A percentile compares a stretch with the other conserved stretches of the same genome.
Conservation (phyloP, 495 filamentous ascomycete genomes). For the Aspergillus cristatus region DNA sequence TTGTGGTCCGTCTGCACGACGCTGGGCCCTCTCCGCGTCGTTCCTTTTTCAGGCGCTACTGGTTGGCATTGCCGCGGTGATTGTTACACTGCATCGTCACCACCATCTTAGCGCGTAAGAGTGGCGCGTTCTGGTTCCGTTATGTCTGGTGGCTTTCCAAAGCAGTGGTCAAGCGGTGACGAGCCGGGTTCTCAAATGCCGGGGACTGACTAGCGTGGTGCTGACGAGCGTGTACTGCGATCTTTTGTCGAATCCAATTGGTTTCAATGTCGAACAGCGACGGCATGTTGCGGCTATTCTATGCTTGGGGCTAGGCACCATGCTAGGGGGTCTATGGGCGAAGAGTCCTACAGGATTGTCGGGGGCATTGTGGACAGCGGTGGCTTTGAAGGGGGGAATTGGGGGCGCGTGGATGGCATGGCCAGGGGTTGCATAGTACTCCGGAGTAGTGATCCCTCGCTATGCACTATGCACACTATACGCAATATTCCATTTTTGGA, state of each 20-base stretch:
- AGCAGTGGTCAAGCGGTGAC: conserved; percentile 61
- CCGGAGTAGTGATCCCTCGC: too few relatives aligned
- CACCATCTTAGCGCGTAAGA: conserved; percentile 38
- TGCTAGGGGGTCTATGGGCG: conserved; percentile 50
- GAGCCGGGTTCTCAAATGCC: conserved; percentile 53
- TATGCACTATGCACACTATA: too few relatives aligned
- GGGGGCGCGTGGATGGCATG: conserved; percentile 49
- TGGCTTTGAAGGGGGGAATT: conserved; percentile 42
- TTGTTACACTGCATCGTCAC: conserved; percentile 42
- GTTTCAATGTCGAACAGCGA: conserved; percentile 54
- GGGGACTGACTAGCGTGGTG: conserved; percentile 57
- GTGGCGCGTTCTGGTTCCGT: conserved; percentile 50
- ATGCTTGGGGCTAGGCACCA: conserved; percentile 48
- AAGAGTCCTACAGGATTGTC: conserved; percentile 47
- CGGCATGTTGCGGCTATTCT: conserved; percentile 47
- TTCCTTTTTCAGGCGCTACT: conserved; percentile 47
- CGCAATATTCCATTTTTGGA: too few relatives aligned
- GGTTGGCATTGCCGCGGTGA: conserved; percentile 46
- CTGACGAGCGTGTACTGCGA: conserved; percentile 66
- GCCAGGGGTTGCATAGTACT: too few relatives aligned
- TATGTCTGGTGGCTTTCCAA: conserved; percentile 60
- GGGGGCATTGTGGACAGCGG: conserved; percentile 56
- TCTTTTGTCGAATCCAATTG: conserved; percentile 23
- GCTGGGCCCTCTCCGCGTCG: conserved; percentile 54
- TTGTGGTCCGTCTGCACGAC: conserved; percentile 40